Base-by-base conservation (phyloP, 352 stramenopile genomes). In the Phytophthora fragariaefolia region DNA sequence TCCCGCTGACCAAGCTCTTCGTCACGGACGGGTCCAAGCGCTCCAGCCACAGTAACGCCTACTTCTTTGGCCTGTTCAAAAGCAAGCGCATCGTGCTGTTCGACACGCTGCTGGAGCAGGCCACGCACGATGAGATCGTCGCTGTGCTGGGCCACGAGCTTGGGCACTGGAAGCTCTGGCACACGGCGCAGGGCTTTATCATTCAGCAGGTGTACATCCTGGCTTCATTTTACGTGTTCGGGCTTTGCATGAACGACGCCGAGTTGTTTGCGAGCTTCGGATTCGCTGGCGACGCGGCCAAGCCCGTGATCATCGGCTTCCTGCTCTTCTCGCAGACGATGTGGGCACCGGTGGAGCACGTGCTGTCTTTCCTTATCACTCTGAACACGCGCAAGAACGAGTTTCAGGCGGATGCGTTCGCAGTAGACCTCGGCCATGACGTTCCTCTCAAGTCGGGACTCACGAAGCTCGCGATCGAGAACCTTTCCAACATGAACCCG, bases 51-150 rank as follows among this genome's bases (percentile, higher is more conserved):
- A 94, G 82, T 57, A 96, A 96, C 55, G 89, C 87, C 23, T 96
- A 96, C 65, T 91, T 96, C 50, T 96, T 88, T 51, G 97, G 97
- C n/a, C 95, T 98, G 51, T 98, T 97, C 69, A 98, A 97, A 66
- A 98, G 95, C 79, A 98, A 99, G 73, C 90, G 97, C 26, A 98
- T 98, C 69, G 96, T 99, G 24, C 73, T 99, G 3, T 99, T 98
- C 66, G 97, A 99, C 76, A 99, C 97, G 34, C 83, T 99, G 12
- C 78, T 99, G 42, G 85, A 96, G 36, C 97, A 99, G 76, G 83
- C 83, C 5, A 89, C 86, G 1, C 54, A 96, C 63, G 85, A 98
- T 56, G 97, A 99, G 80, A 95, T 99, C 65, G 81, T 99, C 6
- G 96, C 97, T 7, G 96, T 99, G 64, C 76, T 99, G 28, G 97